Evolutionary conservation across 495 filamentous ascomycete genomes (phyloP).

Genomic region (Recurvomyces mirabilis): DNA sequence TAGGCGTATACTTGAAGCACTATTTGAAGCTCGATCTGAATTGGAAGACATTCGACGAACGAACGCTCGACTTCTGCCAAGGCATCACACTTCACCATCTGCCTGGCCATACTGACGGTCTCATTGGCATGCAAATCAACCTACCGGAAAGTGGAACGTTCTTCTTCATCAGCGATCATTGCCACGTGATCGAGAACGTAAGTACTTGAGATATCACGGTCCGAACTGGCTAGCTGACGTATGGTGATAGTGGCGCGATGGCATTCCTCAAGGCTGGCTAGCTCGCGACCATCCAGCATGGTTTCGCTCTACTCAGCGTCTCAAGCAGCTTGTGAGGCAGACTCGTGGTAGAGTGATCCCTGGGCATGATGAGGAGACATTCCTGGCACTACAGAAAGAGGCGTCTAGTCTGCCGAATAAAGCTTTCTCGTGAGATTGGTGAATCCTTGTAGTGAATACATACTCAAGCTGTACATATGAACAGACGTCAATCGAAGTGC

Average conservation of each 20-base stretch:
- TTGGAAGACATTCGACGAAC: constrained; percentile 29
- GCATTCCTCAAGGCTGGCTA: constrained; percentile 20
- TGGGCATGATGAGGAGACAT: constrained; percentile 31
- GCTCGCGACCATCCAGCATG: constrained; percentile 27
- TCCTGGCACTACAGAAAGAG: constrained; percentile 17
- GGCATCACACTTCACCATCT: constrained; percentile 32
- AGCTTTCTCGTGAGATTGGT: too few species aligned
- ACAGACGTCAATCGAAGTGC: too few species aligned
- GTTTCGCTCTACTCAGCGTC: constrained; percentile 28
- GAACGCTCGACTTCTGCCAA: constrained; percentile 30
- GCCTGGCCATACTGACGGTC: constrained; percentile 27
- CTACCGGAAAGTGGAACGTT: constrained; percentile 29
- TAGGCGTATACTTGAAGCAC: constrained; percentile 34
- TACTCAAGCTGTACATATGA: too few species aligned
- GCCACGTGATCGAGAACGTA: constrained; percentile 30
- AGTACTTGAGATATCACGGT: background rate
- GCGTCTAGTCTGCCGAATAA: constrained; percentile 9
- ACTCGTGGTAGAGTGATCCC: constrained; percentile 29
- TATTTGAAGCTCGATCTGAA: constrained; percentile 29
- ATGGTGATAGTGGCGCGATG: constrained; percentile 17
- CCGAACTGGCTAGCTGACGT: background rate
- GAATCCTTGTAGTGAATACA: too few species aligned
- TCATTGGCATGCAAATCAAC: constrained; percentile 32
- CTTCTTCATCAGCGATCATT: constrained; percentile 31
- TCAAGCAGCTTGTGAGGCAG: constrained; percentile 27